Base-by-base conservation (phyloP, 805 yeast genomes). In the Yarrowia porcina region DNA sequence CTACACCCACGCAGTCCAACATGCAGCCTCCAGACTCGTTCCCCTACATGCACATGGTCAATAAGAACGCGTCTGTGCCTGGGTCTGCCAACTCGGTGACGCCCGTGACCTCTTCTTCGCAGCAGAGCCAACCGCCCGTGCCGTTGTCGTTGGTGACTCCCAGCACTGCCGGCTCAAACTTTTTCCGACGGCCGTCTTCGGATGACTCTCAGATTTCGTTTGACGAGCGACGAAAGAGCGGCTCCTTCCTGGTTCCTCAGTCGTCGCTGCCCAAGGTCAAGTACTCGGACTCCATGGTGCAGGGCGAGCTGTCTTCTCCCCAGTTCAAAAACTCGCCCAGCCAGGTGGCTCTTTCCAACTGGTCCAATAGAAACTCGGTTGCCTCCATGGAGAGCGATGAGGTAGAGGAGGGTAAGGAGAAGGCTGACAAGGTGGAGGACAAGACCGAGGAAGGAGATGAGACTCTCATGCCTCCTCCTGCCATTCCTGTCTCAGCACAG, bases 1-100 rank as follows among this genome's bases (percentile, higher is more conserved):
- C 75, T 25, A 49, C 57, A 4, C 41, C 54, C 32, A 33, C 59
- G 12, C 59, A 35, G 20, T 20, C 38, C 17, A 52, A 64, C n/a
- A 57, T 57, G 38, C 41, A 17, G 28, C 39, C 54, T 9, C 54
- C 63, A 5, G 52, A 42, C 44, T 59, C 63, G 35, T 59, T 44
- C 35, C 61, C 61, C 10, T 41, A 41, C 49, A 38, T 38, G 49
- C 61, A 56, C 38, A 39, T 56, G 61, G 32, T 23, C 12, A 12
- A 10, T 28, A 50, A 50, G 59, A 25, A 25, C 33, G 38, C 59
- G 33, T 50, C 59, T 2, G 44, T 50, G 23, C 59, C 59, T 3
- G 59, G 59, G 0, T 50, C 59, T 10, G 59, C 59, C 59, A 50
- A 50, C 44, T 50, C 59, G 13, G 59, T 50, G 23, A 47, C 36